These are phyloP conservation scores for Fusarium agapanthi DNA, from an alignment of 2,329 filamentous ascomycete genomes.

Conservation along the genomic window DNA sequence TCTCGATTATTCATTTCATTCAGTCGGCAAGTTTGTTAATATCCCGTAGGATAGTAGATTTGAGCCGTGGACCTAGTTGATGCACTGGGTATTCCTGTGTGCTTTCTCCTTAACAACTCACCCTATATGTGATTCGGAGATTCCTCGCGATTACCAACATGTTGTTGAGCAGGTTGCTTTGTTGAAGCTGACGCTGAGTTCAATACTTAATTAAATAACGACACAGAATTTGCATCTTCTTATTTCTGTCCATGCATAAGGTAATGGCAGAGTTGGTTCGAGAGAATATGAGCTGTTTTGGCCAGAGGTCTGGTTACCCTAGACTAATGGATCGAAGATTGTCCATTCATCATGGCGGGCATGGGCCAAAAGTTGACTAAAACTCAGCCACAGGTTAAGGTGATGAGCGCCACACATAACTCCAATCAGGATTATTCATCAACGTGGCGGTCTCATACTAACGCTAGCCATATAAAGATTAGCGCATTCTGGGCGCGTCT, in stretches of 20 bases:
- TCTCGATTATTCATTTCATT: too few relatives aligned
- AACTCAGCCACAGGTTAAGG: not conserved
- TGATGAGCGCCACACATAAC: not conserved
- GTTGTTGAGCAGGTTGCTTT: accelerated
- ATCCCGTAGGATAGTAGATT: too few relatives aligned
- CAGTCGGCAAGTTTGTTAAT: too few relatives aligned
- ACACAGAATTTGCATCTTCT: not conserved
- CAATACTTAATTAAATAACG: accelerated
- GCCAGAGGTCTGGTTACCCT: not conserved
- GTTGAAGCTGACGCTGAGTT: accelerated
- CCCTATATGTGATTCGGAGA: not conserved
- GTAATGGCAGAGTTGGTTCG: not conserved
- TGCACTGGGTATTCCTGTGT: too few relatives aligned
- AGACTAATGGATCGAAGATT: accelerated
- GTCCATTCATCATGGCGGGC: not conserved
- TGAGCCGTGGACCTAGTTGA: too few relatives aligned
- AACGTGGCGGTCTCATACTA: not conserved
- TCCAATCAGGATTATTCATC: constrained; percentile 13
- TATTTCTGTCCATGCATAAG: not conserved
- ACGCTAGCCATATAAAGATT: not conserved
- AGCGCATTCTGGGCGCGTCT: constrained; percentile 34
- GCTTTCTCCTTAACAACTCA: too few relatives aligned
- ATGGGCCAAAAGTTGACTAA: not conserved
- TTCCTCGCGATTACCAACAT: not conserved
- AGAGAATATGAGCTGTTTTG: constrained; percentile 26